Base-by-base conservation (phyloP, 83 land plant genomes). In the Thuja plicata region DNA sequence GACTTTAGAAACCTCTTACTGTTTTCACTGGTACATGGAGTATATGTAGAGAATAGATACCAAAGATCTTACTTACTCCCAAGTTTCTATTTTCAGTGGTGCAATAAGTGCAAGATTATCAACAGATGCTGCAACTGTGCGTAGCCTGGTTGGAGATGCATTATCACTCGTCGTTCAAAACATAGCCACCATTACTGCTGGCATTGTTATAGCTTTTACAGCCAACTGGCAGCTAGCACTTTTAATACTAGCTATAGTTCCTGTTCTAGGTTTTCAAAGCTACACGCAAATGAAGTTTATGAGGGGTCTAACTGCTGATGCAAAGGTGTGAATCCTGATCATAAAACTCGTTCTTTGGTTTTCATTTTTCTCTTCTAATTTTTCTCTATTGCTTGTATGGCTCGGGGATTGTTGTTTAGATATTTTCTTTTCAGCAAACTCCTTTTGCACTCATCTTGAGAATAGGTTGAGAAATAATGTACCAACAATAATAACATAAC, bases 181-280 rank as follows among this genome's bases (percentile, higher is more conserved):
- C 88, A 52, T 89, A 8, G 54, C 93, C 79, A 89, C 91, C 27
- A 79, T 92, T 10, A 74, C 30, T 55, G 91, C 91, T 45, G 93
- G 91, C 13, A 71, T 92, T 74, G 46, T 92, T 7, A 91, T 91
- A 35, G 88, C 93, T 21, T 88, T 92, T 48, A 52, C 86, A 37
- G 91, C 94, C 8, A 92, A 76, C 73, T 92, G 92, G 94, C 38
- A 80, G 87, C 86, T 92, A 8, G 85, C 92, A 19, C 87, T 92
- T 52, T 76, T 92, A 40, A 82, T 92, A n/a, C 34, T 89, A 9
- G 92, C 87, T 38, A 2, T 92, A n/a, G 46, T 91, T 8, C 94
- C 94, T 50, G 66, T 92, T 38, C 21, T 91, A 17, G 94, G 92
- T 35, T 62, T 92, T 24, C 91, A 92, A 57, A 90, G 92, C 17